phyloP scores from a whole-genome alignment of 441 rosid genomes.

The Erodium texanum region DNA sequence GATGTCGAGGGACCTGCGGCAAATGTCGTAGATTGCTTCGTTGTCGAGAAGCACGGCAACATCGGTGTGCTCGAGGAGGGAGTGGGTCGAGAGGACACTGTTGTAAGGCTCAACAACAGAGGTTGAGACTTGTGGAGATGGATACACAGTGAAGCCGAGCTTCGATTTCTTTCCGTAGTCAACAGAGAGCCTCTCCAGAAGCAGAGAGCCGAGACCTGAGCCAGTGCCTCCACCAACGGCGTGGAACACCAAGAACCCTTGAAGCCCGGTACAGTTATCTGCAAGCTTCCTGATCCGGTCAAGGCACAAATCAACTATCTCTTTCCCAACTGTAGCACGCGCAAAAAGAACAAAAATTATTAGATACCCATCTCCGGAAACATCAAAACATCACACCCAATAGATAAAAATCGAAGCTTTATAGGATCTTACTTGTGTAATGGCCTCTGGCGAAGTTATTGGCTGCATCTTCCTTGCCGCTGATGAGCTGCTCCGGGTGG shows the following conservation, averaged over 20 bases:
- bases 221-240: conserved; percentile 43
- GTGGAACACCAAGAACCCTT: conserved; percentile 32
- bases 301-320: conserved; percentile 34
- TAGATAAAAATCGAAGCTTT: not conserved
- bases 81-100: conserved; percentile 23
- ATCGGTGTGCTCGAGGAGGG: conserved; percentile 22
- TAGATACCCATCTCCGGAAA: no score
- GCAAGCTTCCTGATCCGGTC: conserved; percentile 37
- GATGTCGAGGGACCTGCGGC: conserved; percentile 21
- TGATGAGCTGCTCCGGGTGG: conserved; percentile 29
- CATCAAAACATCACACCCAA: no score
- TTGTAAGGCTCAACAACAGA: conserved; percentile 25
- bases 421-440: conserved; percentile 13
- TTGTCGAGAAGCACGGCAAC: conserved; percentile 22
- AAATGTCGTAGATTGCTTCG: conserved; percentile 23
- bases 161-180: conserved; percentile 28
- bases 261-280: conserved; percentile 37
- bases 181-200: conserved; percentile 33
- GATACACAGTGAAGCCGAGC: conserved; percentile 20
- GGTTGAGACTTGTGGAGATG: conserved; percentile 23
- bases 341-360: not conserved
- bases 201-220: conserved; percentile 35
- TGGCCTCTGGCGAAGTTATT: conserved; percentile 25
- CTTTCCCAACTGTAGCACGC: conserved; percentile 28
- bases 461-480: conserved; percentile 31